Base-by-base conservation (phyloP, 2,329 filamentous ascomycete species). In the Coniella lustricola region DNA sequence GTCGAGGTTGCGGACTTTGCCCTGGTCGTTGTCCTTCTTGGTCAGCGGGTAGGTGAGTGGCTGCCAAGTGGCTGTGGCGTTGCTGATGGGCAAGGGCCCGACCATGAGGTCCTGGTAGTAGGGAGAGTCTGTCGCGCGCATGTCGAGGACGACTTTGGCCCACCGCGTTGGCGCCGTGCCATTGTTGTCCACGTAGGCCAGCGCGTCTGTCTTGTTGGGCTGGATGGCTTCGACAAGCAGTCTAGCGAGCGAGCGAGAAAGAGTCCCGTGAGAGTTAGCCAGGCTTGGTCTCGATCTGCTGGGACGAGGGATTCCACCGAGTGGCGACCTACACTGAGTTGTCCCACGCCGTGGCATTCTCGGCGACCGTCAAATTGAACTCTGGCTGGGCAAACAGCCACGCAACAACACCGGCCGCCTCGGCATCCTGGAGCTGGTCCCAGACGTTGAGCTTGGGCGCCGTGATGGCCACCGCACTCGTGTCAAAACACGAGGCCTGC, bases 131-230 rank as follows among this genome's bases (percentile, higher is more conserved):
- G 65, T 62, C 2, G 70, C 60, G 7, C 65, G 61, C 56, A 68
- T 62, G 48, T 67, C 62, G n/a, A 75, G 55, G 3, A 68, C 55
- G 1, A 69, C 69, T 43, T 70, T 70, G 3, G 72, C 73, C 56
- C 69, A 74, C 16, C 68, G 62, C 2, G 56, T 46, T 1, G 72
- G 72, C 1, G 59, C 55, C 3, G 64, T 48, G 0, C 57, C 65
- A 7, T 56, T 52, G 2, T 62, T 63, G 29, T 75, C 70, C 2
- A 76, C 57, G 48, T 73, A 76, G 2, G 64, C 50, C 40, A 74
- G 47, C 0, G 65, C 69, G 49, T 73, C 72, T 0, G 71, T 72
- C 60, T 77, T 77, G 59, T 76, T 76, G 0, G 73, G 73, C 18
- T 59, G 54, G 44, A 74, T 59, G 0, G 68, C 52, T 56, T 74